Percentiles rank a stretch among this genome's conserved stretches.
Evolutionary conservation across 768 basidiomycete species (phyloP).

Genomic region (Lactarius psammicola): DNA sequence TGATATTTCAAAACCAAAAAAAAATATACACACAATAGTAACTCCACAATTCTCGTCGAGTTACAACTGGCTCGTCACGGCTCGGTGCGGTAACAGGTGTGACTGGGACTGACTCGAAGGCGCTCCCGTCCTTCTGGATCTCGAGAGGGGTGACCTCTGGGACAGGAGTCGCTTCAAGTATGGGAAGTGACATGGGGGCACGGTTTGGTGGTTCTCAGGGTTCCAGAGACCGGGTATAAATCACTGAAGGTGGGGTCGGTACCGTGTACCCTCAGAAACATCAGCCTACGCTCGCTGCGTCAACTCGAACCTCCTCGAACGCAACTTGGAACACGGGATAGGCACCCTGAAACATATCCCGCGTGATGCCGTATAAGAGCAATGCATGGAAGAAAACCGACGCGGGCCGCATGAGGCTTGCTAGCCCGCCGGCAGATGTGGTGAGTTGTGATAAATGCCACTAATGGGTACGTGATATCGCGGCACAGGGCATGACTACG

Average conservation of each 20-base stretch:
- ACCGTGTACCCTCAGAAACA: neutral
- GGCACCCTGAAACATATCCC: too few relatives aligned
- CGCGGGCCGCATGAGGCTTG: too few relatives aligned
- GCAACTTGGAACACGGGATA: neutral
- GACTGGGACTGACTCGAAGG: neutral
- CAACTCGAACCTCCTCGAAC: neutral
- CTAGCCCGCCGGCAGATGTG: too few relatives aligned
- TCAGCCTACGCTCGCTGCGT: neutral
- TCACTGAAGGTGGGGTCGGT: neutral
- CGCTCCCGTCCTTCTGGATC: neutral
- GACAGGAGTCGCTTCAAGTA: neutral
- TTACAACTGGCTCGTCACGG: conserved; percentile 63
- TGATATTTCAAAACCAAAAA: conserved; percentile 40
- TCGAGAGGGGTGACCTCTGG: neutral
- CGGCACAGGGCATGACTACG: too few relatives aligned
- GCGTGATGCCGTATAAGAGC: too few relatives aligned
- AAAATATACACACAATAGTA: conserved; percentile 59
- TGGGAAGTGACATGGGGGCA: neutral
- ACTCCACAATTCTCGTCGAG: conserved; percentile 71
- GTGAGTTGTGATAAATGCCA: too few relatives aligned
- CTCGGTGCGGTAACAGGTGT: conserved; percentile 28
- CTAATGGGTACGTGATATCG: too few relatives aligned
- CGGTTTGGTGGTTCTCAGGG: neutral
- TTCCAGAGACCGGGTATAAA: neutral
- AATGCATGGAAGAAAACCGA: too few relatives aligned